Base-by-base conservation (phyloP, 495 filamentous ascomycete genomes). In the Penicillium coprophilum region DNA sequence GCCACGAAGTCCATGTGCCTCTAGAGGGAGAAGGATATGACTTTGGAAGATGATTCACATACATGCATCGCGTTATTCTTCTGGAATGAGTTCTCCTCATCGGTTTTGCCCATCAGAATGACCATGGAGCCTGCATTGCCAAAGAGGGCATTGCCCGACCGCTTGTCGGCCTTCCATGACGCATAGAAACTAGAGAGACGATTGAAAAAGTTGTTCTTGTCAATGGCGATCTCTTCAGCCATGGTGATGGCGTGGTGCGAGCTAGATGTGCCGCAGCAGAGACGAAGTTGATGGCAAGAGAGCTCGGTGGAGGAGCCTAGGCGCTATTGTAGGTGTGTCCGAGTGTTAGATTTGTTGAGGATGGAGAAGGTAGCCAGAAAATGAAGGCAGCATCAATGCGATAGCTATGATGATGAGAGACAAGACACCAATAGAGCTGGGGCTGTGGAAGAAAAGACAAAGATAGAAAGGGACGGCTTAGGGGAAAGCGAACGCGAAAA, bases 11-110 rank as follows among this genome's bases (percentile, higher is more conserved):
- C 4, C 9, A 5, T 7, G 15, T 1, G 17, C 38, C 15, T n/a
- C n/a, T 23, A 17, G 19, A 2, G 13, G 28, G 34, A 41, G 13
- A 28, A 11, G 15, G 13, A 36, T n/a, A 31, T 10, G 38, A 53
- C 24, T 23, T 43, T 23, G 24, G 11, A 43, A 46, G 50, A 47
- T 51, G 43, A 56, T 50, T 15, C 10, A 82, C 87, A 49, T 85
- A 96, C 92, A 75, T 97, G 92, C 74, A 96, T 87, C 31, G 94
- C 90, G 73, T 96, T 95, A 62, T 89, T 93, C 79, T 99, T 99
- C 69, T 90, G 85, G 63, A 91, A 96, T 54, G 85, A 81, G 55
- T 84, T 86, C 30, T 82, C 79, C 60, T 96, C 91, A 69, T 94
- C 91, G 57, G 90, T 92, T 78, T 96, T 97, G 62, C 94, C 94